These are phyloP conservation scores for Phaeophleospora eucalypticola DNA, from an alignment of 2,329 filamentous ascomycete genomes.

Conservation along the genomic window DNA sequence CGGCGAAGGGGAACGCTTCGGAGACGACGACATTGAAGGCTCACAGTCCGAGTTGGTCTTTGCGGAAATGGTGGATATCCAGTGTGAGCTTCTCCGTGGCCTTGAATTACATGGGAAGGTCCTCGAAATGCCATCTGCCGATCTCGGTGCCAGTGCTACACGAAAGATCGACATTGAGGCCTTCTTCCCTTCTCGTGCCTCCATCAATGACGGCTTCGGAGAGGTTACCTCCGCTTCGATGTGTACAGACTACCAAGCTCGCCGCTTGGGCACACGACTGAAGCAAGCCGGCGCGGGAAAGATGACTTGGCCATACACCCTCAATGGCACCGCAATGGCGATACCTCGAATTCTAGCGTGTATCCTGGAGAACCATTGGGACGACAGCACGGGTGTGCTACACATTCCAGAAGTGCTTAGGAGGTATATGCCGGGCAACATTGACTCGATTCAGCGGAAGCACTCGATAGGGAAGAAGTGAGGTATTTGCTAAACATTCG, in stretches of 20 bases:
- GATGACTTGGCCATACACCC: slow-evolving; percentile 75
- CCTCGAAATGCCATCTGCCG: slow-evolving; percentile 83
- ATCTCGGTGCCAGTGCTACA: slow-evolving; percentile 82
- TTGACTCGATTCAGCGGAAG: slow-evolving; percentile 6
- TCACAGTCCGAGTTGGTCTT: slow-evolving; percentile 59
- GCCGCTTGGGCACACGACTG: slow-evolving; percentile 72
- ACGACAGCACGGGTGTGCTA: slow-evolving; percentile 64
- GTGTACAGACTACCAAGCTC: slow-evolving; percentile 91
- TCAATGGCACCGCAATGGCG: slow-evolving; percentile 91
- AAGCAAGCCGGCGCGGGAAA: slow-evolving; percentile 50
- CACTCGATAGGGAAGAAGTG: neutral
- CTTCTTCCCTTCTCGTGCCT: slow-evolving; percentile 76
- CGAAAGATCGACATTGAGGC: slow-evolving; percentile 93
- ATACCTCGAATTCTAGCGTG: slow-evolving; percentile 86
- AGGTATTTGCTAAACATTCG: neutral
- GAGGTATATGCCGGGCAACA: slow-evolving; percentile 64
- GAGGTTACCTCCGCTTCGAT: slow-evolving; percentile 88
- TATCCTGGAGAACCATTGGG: slow-evolving; percentile 86
- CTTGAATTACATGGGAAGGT: slow-evolving; percentile 82
- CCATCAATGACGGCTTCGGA: slow-evolving; percentile 72
- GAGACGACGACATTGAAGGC: slow-evolving; percentile 17
- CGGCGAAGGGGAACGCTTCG: slow-evolving; percentile 25
- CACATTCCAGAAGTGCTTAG: slow-evolving; percentile 73
- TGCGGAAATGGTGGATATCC: slow-evolving; percentile 79
- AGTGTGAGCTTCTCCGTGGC: slow-evolving; percentile 73